Evolutionary conservation across 805 yeast genomes (phyloP).

Genomic region (Kodamaea restingae): DNA sequence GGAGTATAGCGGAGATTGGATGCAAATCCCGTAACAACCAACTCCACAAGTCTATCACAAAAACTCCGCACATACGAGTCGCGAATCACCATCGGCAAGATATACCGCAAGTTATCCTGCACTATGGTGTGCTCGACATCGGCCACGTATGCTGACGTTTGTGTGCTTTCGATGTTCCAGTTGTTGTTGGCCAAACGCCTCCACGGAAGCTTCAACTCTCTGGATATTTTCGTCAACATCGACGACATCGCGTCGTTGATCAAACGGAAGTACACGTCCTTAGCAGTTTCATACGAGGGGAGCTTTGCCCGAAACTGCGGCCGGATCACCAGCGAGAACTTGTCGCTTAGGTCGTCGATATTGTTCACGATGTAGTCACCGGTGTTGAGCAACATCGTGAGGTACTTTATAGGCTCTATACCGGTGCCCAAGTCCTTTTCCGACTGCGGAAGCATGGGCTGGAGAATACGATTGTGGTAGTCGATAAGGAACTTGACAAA

Average conservation of each 20-base stretch:
- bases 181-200: slow-evolving; percentile 72
- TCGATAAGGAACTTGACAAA: slow-evolving; percentile 64
- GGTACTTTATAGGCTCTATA: slow-evolving; percentile 59
- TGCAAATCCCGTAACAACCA: slow-evolving; percentile 52
- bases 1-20: slow-evolving; percentile 62
- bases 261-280: slow-evolving; percentile 52
- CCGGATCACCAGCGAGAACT: slow-evolving; percentile 39
- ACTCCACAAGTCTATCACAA: slow-evolving; percentile 72
- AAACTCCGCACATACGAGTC: slow-evolving; percentile 69
- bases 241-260: slow-evolving; percentile 55
- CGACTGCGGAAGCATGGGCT: slow-evolving; percentile 43
- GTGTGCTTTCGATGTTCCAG: slow-evolving; percentile 51
- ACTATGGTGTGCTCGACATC: slow-evolving; percentile 50
- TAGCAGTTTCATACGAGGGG: slow-evolving; percentile 50
- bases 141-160: slow-evolving; percentile 64
- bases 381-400: slow-evolving; percentile 76
- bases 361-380: slow-evolving; percentile 86
- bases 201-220: slow-evolving; percentile 70
- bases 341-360: slow-evolving; percentile 69
- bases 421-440: slow-evolving; percentile 40
- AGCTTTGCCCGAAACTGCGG: slow-evolving; percentile 36
- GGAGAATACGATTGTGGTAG: slow-evolving; percentile 28
- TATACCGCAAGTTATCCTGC: slow-evolving; percentile 39
- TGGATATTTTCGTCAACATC: slow-evolving; percentile 54
- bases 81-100: slow-evolving; percentile 58